phyloP scores from a whole-genome alignment of 768 basidiomycete species.

The Lactifluus echinatus region DNA sequence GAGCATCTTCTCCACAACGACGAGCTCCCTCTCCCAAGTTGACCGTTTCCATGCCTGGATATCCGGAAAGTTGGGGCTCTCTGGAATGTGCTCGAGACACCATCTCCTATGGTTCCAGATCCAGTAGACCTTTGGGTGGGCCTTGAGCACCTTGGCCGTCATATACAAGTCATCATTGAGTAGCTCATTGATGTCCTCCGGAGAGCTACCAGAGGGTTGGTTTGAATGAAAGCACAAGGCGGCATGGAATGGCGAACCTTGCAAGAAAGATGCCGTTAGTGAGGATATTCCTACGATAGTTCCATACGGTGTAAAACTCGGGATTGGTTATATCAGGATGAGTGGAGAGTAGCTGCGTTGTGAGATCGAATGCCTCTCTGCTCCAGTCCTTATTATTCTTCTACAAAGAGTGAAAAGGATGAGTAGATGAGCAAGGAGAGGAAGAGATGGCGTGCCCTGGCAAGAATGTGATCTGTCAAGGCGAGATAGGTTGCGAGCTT shows the following conservation, averaged over 20 bases:
- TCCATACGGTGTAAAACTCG: conserved; percentile 96
- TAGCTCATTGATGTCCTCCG: conserved; percentile 50
- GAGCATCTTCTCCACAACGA: conserved; percentile 87
- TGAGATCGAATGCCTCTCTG: conserved; percentile 66
- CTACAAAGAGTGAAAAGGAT: conserved; percentile 34
- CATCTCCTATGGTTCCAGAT: conserved; percentile 98
- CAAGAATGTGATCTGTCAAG: conserved; percentile 53
- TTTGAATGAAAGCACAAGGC: neutral
- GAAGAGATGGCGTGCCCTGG: conserved; percentile 41
- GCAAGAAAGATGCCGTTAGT: conserved; percentile 58
- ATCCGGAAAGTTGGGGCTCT: conserved; percentile 50
- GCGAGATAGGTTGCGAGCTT: conserved; percentile 71
- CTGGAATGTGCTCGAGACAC: conserved; percentile 85
- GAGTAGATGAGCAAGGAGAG: conserved; percentile 10
- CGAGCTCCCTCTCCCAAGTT: conserved; percentile 81
- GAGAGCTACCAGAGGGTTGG: conserved; percentile 35
- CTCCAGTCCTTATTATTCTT: conserved; percentile 63
- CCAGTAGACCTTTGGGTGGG: conserved; percentile 94
- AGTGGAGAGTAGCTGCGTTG: conserved; percentile 63
- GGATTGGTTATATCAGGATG: conserved; percentile 47
- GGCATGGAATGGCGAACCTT: conserved; percentile 36
- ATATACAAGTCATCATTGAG: conserved; percentile 68
- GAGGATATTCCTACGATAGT: conserved; percentile 80
- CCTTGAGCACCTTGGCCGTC: conserved; percentile 73
- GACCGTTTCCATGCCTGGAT: conserved; percentile 61